A percentile compares a stretch with the other conserved stretches of the same genome.
phyloP scores from a whole-genome alignment of 2,329 filamentous ascomycete species.

The Blumeria graminis region DNA sequence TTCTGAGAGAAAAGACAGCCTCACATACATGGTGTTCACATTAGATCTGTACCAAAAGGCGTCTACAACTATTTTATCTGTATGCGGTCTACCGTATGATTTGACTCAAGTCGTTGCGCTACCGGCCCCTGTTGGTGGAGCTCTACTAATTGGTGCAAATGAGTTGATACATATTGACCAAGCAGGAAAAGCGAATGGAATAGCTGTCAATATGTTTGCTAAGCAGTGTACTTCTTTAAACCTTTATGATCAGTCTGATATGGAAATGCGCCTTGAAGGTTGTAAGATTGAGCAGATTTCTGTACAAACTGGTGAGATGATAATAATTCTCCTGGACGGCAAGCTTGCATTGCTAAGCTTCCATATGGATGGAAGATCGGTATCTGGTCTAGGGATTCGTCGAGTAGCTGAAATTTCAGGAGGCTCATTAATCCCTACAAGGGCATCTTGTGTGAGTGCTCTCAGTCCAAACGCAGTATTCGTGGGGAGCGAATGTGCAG shows the following conservation, averaged over 20 bases:
- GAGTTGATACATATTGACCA: conserved; percentile 91
- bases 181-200: conserved; percentile 75
- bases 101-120: conserved; percentile 62
- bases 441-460: conserved; percentile 43
- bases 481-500: conserved; percentile 59
- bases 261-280: conserved; percentile 59
- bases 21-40: conserved; percentile 86
- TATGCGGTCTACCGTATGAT: conserved; percentile 67
- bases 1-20: conserved; percentile 54
- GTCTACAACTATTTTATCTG: conserved; percentile 77
- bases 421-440: conserved; percentile 33
- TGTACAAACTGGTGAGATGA: conserved; percentile 53
- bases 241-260: conserved; percentile 62
- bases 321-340: conserved; percentile 61
- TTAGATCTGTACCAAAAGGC: conserved; percentile 81
- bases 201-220: conserved; percentile 80
- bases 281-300: conserved; percentile 57
- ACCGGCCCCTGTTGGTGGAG: conserved; percentile 68
- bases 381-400: conserved; percentile 62
- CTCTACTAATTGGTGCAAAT: conserved; percentile 66
- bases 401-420: conserved; percentile 37
- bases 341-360: conserved; percentile 55
- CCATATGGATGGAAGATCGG: conserved; percentile 68
- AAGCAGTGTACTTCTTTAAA: conserved; percentile 62
- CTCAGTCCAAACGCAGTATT: conserved; percentile 52